These are phyloP conservation scores for Exophiala spinifera DNA, from an alignment of 2,329 filamentous ascomycete genomes.

Conservation along the genomic window DNA sequence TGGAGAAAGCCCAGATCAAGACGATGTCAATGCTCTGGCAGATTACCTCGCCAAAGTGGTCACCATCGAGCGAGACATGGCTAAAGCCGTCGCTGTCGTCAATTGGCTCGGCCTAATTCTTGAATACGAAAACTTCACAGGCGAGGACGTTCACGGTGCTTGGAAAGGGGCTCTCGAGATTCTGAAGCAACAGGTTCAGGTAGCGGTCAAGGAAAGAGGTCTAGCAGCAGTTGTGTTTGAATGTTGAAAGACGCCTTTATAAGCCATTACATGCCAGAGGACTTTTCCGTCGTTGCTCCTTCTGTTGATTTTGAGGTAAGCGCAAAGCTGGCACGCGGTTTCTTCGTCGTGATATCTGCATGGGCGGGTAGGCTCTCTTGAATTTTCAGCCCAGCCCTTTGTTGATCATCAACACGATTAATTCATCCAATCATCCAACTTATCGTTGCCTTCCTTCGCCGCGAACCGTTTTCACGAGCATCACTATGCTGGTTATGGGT, in stretches of 20 bases:
- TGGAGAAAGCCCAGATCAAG: constrained; percentile 75
- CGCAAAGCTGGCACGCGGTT: not conserved
- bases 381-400: not conserved
- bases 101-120: constrained; percentile 58
- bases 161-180: constrained; percentile 40
- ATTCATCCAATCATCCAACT: no score
- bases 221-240: constrained; percentile 54
- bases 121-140: constrained; percentile 38
- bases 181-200: constrained; percentile 50
- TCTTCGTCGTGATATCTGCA: not conserved
- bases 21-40: constrained; percentile 72
- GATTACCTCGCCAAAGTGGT: constrained; percentile 72
- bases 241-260: constrained; percentile 4
- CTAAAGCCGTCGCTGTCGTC: constrained; percentile 67
- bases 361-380: not conserved
- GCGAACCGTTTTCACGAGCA: not conserved
- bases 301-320: not conserved
- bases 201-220: constrained; percentile 56
- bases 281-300: not conserved
- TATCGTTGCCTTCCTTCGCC: constrained; percentile 1
- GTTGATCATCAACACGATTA: not conserved
- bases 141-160: constrained; percentile 42
- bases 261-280: not conserved
- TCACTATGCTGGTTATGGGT: constrained; percentile 9
- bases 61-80: constrained; percentile 70